Percentiles rank a stretch among this genome's conserved stretches.
These are phyloP conservation scores for Hypoxylon sp. DNA, from an alignment of 2,329 filamentous ascomycete species.

Conservation along the genomic window DNA sequence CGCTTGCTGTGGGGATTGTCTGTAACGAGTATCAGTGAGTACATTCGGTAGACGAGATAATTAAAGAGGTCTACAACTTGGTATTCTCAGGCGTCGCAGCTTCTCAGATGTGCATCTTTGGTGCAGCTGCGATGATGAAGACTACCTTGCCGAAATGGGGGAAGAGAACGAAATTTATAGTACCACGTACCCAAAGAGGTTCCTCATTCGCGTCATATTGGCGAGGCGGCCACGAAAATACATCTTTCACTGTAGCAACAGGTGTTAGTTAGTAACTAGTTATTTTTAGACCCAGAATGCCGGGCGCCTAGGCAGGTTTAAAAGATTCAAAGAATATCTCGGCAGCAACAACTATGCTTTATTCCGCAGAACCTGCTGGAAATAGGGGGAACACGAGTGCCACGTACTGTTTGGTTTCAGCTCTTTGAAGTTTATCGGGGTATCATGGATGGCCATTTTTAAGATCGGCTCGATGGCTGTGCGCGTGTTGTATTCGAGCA, in stretches of 20 bases:
- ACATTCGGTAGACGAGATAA: no score
- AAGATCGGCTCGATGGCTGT: constrained; percentile 40
- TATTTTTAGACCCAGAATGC: not conserved
- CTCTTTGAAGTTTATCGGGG: not conserved
- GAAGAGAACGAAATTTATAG: not conserved
- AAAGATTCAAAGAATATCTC: no score
- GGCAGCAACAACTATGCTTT: not conserved
- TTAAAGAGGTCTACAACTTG: no score
- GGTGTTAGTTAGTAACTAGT: not conserved
- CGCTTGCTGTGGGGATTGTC: no score
- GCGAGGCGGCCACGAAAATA: not conserved
- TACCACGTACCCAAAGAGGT: not conserved
- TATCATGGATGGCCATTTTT: not conserved
- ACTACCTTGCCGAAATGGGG: not conserved
- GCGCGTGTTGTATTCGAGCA: constrained; percentile 31
- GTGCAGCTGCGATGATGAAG: not conserved
- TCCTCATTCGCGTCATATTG: not conserved
- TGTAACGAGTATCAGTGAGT: no score
- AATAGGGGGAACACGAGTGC: not conserved
- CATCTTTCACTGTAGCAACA: not conserved
- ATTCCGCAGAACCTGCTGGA: not conserved
- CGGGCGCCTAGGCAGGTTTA: no score
- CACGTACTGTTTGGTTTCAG: not conserved
- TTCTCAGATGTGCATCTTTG: not conserved
- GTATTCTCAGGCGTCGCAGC: not conserved